phyloP scores from a whole-genome alignment of 2,329 filamentous ascomycete genomes.

The Botrytis sinoallii region DNA sequence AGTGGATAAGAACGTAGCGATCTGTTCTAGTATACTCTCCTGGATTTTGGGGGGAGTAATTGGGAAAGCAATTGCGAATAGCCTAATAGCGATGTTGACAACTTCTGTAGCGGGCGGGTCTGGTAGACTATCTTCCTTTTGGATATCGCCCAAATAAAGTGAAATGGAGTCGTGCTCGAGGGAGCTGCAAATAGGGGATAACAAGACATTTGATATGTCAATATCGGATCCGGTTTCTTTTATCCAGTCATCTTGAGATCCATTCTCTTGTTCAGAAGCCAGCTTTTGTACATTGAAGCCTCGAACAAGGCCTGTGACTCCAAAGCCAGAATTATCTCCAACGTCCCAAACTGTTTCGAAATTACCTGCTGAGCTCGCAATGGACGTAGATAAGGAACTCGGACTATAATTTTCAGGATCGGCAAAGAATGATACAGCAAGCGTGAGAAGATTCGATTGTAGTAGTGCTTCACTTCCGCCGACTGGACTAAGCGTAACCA shows the following conservation, averaged over 20 bases:
- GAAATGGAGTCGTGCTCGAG: constrained; percentile 86
- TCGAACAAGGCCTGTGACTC: constrained; percentile 79
- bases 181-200: constrained; percentile 75
- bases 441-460: constrained; percentile 85
- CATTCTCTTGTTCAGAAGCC: constrained; percentile 63
- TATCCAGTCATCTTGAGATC: constrained; percentile 49
- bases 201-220: constrained; percentile 57
- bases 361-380: constrained; percentile 82
- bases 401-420: constrained; percentile 86
- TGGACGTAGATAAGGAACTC: constrained; percentile 82
- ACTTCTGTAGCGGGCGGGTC: constrained; percentile 89
- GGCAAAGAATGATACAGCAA: constrained; percentile 87
- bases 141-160: constrained; percentile 62
- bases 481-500: constrained; percentile 82
- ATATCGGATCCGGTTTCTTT: constrained; percentile 59
- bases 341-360: constrained; percentile 97
- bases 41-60: constrained; percentile 88
- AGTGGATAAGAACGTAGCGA: constrained; percentile 83
- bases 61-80: constrained; percentile 89
- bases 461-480: constrained; percentile 82
- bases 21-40: constrained; percentile 92
- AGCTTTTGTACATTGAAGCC: constrained; percentile 71
- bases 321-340: constrained; percentile 90
- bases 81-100: constrained; percentile 87
- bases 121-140: constrained; percentile 47